Evolutionary conservation across 1,284 basidiomycete genomes (phyloP).

Genomic region (Coriolopsis trogii): DNA sequence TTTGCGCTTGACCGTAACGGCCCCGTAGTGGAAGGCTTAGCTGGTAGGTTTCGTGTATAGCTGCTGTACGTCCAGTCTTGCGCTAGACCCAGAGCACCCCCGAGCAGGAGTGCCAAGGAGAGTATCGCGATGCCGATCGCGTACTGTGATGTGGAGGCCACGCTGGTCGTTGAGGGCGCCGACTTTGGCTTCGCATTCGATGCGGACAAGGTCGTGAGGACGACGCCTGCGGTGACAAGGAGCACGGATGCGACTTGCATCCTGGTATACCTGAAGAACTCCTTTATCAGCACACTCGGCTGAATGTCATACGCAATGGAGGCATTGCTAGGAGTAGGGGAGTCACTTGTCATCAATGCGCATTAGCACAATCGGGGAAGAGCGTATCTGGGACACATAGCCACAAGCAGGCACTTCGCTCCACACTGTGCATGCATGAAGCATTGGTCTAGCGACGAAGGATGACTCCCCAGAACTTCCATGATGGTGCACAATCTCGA

Average conservation of each 20-base stretch:
- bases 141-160: conserved; percentile 47
- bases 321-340: not conserved
- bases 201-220: conserved; percentile 83
- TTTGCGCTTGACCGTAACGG: too few species aligned
- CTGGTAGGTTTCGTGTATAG: conserved; percentile 53
- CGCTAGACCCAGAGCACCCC: conserved; percentile 82
- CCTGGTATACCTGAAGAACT: conserved; percentile 60
- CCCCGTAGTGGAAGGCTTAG: too few species aligned
- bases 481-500: too few species aligned
- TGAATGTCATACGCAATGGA: not conserved
- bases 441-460: too few species aligned
- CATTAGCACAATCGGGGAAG: too few species aligned
- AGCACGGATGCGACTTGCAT: conserved; percentile 75
- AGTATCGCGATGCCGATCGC: conserved; percentile 76
- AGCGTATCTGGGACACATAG: too few species aligned
- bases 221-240: conserved; percentile 81
- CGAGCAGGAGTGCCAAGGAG: conserved; percentile 76
- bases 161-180: not conserved
- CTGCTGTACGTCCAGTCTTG: conserved; percentile 82
- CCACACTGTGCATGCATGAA: too few species aligned
- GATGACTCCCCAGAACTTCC: too few species aligned
- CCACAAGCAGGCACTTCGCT: too few species aligned
- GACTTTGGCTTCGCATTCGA: conserved; percentile 34
- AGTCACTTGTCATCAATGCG: too few species aligned
- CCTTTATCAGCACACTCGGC: not conserved